Percentiles rank a stretch among this genome's conserved stretches.
Evolutionary conservation across 2,329 filamentous ascomycete species (phyloP).

Genomic region (Hortaea werneckii): DNA sequence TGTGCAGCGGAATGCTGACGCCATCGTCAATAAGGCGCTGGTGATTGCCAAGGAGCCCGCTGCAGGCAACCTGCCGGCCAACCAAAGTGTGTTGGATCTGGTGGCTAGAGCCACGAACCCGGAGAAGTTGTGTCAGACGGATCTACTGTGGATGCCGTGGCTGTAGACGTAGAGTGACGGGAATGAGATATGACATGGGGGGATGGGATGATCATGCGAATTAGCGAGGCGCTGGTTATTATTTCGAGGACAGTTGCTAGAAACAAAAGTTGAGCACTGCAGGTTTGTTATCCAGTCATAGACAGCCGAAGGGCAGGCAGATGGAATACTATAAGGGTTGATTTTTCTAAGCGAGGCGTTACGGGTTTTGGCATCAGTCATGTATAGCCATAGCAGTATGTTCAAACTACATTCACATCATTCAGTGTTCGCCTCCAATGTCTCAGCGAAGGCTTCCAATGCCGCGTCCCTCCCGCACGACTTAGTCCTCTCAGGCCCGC

Average conservation of each 20-base stretch:
- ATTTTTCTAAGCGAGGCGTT: too few relatives aligned
- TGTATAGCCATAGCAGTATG: too few relatives aligned
- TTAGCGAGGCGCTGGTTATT: not conserved
- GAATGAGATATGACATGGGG: not conserved
- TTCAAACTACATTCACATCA: too few relatives aligned
- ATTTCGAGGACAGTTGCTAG: too few relatives aligned
- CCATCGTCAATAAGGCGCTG: conserved; percentile 82
- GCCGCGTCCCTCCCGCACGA: conserved; percentile 60
- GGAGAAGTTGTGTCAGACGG: conserved; percentile 74
- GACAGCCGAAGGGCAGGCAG: too few relatives aligned
- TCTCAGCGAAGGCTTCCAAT: conserved; percentile 76
- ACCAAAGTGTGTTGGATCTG: conserved; percentile 92
- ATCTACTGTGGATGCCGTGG: conserved; percentile 97
- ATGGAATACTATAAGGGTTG: too few relatives aligned
- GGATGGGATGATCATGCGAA: not conserved
- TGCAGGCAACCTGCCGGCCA: conserved; percentile 67
- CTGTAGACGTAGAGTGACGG: conserved; percentile 40
- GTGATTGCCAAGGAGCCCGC: conserved; percentile 66
- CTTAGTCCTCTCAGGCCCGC: conserved; percentile 66
- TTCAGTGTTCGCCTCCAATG: not conserved
- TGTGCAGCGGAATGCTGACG: conserved; percentile 77
- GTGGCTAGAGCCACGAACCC: conserved; percentile 91
- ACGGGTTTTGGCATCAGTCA: too few relatives aligned
- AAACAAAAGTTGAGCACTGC: too few relatives aligned
- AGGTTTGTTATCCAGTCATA: too few relatives aligned